These are phyloP conservation scores for Monascus ruber DNA, from an alignment of 2,329 filamentous ascomycete species.

Conservation along the genomic window DNA sequence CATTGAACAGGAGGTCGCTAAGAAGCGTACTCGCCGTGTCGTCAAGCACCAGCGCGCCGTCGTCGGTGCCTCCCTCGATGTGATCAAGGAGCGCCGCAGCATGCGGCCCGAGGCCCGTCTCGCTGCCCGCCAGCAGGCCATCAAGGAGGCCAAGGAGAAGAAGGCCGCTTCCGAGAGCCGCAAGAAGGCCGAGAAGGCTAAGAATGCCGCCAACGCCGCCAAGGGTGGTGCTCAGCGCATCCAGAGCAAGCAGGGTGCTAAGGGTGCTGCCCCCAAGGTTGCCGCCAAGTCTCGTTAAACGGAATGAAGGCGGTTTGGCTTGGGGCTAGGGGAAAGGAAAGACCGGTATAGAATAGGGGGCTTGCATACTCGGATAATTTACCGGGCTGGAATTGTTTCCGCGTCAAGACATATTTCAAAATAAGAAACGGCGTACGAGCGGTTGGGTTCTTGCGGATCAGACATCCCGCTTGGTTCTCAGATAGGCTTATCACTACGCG, in stretches of 20 bases:
- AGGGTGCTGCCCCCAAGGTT: constrained; percentile 79
- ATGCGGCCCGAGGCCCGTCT: constrained; percentile 91
- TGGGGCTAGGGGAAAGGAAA: constrained; percentile 16
- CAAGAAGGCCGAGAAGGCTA: constrained; percentile 99
- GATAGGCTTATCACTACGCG: constrained; percentile 11
- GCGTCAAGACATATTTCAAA: constrained; percentile 7
- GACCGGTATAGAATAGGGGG: constrained; percentile 8
- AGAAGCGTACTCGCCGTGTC: constrained; percentile 96
- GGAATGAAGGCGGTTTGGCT: constrained; percentile 15
- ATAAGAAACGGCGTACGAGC: constrained; percentile 15
- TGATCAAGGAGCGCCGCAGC: constrained; percentile 97
- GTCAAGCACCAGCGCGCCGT: constrained; percentile 99
- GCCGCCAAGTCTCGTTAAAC: constrained; percentile 74
- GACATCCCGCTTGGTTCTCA: constrained; percentile 10
- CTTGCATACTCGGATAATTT: constrained; percentile 12
- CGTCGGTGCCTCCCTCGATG: constrained; percentile 97
- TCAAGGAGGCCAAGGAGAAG: constrained; percentile 99
- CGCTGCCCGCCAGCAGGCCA: constrained; percentile 77
- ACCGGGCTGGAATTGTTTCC: constrained; percentile 17
- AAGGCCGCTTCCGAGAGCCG: constrained; percentile 72
- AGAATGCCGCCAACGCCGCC: constrained; percentile 61
- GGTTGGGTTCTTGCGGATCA: constrained; percentile 11
- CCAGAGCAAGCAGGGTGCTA: constrained; percentile 92
- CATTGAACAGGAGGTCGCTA: constrained; percentile 79
- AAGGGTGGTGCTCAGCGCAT: constrained; percentile 72